These are phyloP conservation scores for Amanita exitialis DNA, from an alignment of 768 basidiomycete genomes.

Conservation along the genomic window DNA sequence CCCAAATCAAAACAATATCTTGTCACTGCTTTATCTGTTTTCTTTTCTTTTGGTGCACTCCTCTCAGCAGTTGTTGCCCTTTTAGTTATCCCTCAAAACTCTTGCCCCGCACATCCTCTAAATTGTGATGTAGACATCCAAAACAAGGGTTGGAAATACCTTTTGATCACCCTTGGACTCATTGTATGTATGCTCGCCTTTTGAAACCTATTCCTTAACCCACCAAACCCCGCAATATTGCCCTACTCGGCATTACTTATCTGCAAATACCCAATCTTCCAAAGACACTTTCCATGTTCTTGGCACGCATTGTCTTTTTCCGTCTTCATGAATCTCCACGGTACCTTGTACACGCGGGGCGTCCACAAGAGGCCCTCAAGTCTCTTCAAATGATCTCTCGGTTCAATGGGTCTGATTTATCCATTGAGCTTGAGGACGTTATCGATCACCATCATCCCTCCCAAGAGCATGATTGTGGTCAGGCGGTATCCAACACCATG, in stretches of 20 bases:
- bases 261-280: constrained; percentile 6
- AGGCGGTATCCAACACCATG: neutral
- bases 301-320: constrained; percentile 83
- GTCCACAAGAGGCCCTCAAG: constrained; percentile 75
- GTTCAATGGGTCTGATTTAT: constrained; percentile 72
- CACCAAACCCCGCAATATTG: neutral
- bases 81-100: constrained; percentile 65
- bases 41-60: constrained; percentile 91
- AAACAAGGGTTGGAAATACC: constrained; percentile 86
- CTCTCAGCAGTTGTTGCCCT: constrained; percentile 75
- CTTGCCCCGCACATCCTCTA: constrained; percentile 38
- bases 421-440: constrained; percentile 66
- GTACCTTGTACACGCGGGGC: constrained; percentile 83
- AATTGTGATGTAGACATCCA: constrained; percentile 57
- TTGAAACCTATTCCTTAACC: constrained; percentile 5
- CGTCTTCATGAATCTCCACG: constrained; percentile 90
- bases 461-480: neutral
- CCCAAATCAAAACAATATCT: constrained; percentile 89
- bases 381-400: constrained; percentile 76
- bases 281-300: constrained; percentile 82
- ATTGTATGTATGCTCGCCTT: constrained; percentile 50
- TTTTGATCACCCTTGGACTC: constrained; percentile 67
- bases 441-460: constrained; percentile 22
- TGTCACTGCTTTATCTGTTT: constrained; percentile 86
- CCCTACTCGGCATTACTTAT: neutral